Percentiles rank a stretch among this genome's conserved stretches.
Conservation (phyloP, 139 green algal genomes). For the Asterochloris sp. region DNA sequence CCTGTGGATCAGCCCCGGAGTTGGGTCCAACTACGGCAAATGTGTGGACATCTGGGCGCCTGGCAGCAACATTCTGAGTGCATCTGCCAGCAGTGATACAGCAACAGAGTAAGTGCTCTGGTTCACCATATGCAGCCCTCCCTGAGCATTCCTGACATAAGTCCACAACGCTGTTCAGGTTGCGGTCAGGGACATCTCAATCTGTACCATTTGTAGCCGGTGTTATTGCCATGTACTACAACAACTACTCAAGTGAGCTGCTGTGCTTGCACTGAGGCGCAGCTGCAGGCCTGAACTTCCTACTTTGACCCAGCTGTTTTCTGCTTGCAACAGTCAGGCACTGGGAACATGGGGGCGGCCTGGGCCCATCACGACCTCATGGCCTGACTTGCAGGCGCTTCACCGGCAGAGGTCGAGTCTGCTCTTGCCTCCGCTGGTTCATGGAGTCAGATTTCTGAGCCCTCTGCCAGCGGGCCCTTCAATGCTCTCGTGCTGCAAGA, state of each 20-base stretch:
- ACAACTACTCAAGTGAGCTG: conserved; percentile 19
- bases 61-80: conserved; percentile 31
- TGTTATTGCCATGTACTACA: conserved; percentile 25
- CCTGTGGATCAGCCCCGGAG: conserved; percentile 27
- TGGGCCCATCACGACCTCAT: too few species aligned
- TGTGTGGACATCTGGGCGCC: conserved; percentile 50
- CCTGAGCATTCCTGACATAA: neutral
- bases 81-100: conserved; percentile 15
- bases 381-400: conserved; percentile 11
- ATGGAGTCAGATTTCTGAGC: conserved; percentile 16
- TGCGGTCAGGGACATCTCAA: conserved; percentile 30
- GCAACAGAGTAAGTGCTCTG: conserved; percentile 25
- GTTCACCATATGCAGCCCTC: neutral
- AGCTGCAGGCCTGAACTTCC: neutral
- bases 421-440: conserved; percentile 30
- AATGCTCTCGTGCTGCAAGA: conserved; percentile 32
- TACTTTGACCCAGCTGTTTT: neutral
- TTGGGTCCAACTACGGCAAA: conserved; percentile 40
- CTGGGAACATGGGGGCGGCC: neutral
- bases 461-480: conserved; percentile 26
- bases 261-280: neutral
- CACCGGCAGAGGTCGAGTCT: conserved; percentile 39
- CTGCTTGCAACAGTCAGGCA: neutral
- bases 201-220: conserved; percentile 30
- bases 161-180: neutral